Conservation (phyloP, 805 yeast genomes). For the Pichia cephalocereana region DNA sequence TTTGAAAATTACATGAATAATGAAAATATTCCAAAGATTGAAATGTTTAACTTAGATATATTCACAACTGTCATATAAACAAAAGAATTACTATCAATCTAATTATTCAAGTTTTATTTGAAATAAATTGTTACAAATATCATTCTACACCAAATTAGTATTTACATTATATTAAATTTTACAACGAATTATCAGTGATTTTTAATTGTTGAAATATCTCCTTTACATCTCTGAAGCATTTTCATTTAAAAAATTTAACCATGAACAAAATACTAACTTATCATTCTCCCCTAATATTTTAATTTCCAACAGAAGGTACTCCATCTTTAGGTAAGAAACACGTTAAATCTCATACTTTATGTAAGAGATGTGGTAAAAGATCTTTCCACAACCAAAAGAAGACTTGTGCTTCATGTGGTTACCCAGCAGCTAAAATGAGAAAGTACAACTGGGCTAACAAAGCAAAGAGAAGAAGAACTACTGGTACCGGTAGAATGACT, state of each 20-base stretch:
- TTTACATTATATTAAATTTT: too few relatives aligned
- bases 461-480: slow-evolving; percentile 99
- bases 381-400: slow-evolving; percentile 99
- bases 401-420: slow-evolving; percentile 98
- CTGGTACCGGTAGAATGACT: slow-evolving; percentile 99
- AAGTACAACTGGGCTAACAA: slow-evolving; percentile 98
- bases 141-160: too few relatives aligned
- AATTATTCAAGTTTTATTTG: too few relatives aligned
- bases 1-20: too few relatives aligned
- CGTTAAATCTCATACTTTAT: slow-evolving; percentile 98
- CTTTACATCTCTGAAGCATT: not conserved
- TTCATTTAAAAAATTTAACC: not conserved
- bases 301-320: slow-evolving; percentile 74
- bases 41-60: too few relatives aligned
- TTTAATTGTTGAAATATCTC: not conserved
- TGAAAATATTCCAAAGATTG: too few relatives aligned
- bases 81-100: too few relatives aligned
- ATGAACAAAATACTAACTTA: slow-evolving; percentile 5
- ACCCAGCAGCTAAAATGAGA: slow-evolving; percentile 99
- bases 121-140: too few relatives aligned
- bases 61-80: too few relatives aligned
- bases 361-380: slow-evolving; percentile 99
- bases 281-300: not conserved
- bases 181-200: too few relatives aligned
- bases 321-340: slow-evolving; percentile 99